A percentile compares a stretch with the other conserved stretches of the same genome.
Conservation (phyloP, 169 alveolate species). For the Theileria equi region DNA sequence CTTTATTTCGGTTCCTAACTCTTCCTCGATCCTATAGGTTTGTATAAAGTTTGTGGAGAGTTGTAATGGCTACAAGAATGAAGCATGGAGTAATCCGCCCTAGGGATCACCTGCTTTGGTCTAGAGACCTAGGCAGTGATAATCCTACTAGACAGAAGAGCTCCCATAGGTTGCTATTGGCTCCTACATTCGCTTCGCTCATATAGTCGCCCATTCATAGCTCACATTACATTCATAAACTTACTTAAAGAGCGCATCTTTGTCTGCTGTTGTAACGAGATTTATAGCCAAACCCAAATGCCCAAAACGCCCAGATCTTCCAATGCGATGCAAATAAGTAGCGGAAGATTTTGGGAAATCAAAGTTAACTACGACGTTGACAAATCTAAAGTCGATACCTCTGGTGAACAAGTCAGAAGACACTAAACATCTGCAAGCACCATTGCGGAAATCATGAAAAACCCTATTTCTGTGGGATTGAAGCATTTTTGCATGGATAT, state of each 20-base stretch:
- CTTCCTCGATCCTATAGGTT: slow-evolving; percentile 88
- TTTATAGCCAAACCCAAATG: slow-evolving; percentile 96
- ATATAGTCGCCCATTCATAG: background rate
- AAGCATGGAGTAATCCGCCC: slow-evolving; percentile 43
- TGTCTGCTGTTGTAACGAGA: slow-evolving; percentile 92
- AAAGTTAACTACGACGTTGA: slow-evolving; percentile 97
- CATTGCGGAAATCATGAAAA: slow-evolving; percentile 96
- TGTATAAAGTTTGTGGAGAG: background rate
- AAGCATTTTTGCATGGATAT: slow-evolving; percentile 97
- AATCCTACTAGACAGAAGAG: no score
- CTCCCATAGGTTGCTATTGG: background rate
- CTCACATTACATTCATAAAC: slow-evolving; percentile 45
- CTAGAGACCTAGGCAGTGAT: no score
- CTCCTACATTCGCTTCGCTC: background rate
- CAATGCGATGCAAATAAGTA: slow-evolving; percentile 95
- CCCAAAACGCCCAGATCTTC: slow-evolving; percentile 98
- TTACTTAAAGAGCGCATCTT: slow-evolving; percentile 73
- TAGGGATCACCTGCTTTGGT: slow-evolving; percentile 14
- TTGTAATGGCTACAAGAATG: slow-evolving; percentile 22
- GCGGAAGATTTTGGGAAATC: slow-evolving; percentile 96
- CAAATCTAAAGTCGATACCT: slow-evolving; percentile 97
- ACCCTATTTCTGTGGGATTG: slow-evolving; percentile 94
- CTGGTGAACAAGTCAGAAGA: slow-evolving; percentile 97
- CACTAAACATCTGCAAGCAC: slow-evolving; percentile 92
- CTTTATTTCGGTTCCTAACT: slow-evolving; percentile 95